These are phyloP conservation scores for Saccharomycopsis amapae DNA, from an alignment of 805 yeast species.

Conservation along the genomic window DNA sequence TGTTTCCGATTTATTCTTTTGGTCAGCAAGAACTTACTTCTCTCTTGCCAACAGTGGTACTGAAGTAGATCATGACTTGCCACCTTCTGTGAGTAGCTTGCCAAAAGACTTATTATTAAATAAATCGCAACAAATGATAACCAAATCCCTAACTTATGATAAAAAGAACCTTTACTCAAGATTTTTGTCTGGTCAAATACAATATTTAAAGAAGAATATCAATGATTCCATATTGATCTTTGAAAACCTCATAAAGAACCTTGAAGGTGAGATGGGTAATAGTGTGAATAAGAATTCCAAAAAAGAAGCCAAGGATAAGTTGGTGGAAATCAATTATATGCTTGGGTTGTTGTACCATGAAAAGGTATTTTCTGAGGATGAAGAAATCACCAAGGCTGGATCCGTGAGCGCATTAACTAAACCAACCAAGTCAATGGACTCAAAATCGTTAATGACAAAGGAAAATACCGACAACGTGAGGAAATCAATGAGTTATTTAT, in stretches of 20 bases:
- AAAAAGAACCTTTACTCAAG: conserved; percentile 62
- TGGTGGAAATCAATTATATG: conserved; percentile 66
- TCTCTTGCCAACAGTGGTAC: conserved; percentile 8
- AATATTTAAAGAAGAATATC: conserved; percentile 59
- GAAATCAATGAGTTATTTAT: conserved; percentile 59
- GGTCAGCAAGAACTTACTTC: conserved; percentile 80
- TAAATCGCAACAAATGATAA: conserved; percentile 66
- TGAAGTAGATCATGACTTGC: background rate
- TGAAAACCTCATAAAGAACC: conserved; percentile 55
- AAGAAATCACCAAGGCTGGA: conserved; percentile 7
- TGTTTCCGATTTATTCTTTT: conserved; percentile 60
- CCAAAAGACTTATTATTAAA: conserved; percentile 26
- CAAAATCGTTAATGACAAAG: conserved; percentile 21
- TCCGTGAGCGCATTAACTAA: conserved; percentile 19
- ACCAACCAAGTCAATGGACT: conserved; percentile 8
- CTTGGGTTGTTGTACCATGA: conserved; percentile 69
- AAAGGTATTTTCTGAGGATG: conserved; percentile 28
- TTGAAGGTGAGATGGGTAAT: conserved; percentile 8
- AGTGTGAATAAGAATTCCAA: background rate
- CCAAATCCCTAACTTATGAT: conserved; percentile 60
- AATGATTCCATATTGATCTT: conserved; percentile 85
- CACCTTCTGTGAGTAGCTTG: background rate
- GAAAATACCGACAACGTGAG: conserved; percentile 29
- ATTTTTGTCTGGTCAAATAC: conserved; percentile 82
- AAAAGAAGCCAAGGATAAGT: conserved; percentile 41